Percentiles rank a stretch among this genome's conserved stretches.
Conservation (phyloP, 352 stramenopile genomes). For the Peronosclerospora sorghi region DNA sequence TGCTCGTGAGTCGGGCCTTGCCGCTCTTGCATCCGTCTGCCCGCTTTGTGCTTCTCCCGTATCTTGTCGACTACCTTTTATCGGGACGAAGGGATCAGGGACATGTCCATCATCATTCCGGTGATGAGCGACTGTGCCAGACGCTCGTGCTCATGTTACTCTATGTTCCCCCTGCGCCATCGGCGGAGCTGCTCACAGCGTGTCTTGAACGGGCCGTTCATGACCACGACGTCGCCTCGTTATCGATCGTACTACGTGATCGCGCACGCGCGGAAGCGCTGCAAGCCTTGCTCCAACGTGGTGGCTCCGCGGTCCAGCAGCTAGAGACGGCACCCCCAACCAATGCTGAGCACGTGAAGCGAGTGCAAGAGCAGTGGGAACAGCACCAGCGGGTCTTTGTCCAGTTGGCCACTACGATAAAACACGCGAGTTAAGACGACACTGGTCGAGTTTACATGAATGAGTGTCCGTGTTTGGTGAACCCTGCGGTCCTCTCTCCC, state of each 20-base stretch:
- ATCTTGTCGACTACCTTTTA: conserved; percentile 54
- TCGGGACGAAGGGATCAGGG: conserved; percentile 27
- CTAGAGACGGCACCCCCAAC: conserved; percentile 22
- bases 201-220: conserved; percentile 46
- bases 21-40: conserved; percentile 70
- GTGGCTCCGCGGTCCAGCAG: conserved; percentile 40
- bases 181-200: conserved; percentile 50
- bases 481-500: not conserved
- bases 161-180: conserved; percentile 64
- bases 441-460: not conserved
- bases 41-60: conserved; percentile 62
- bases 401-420: conserved; percentile 65
- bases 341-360: conserved; percentile 19
- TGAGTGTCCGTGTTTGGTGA: not conserved
- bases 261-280: conserved; percentile 55
- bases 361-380: conserved; percentile 53
- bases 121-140: conserved; percentile 59
- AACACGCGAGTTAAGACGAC: conserved; percentile 34
- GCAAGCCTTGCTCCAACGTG: conserved; percentile 65
- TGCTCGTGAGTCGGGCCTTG: conserved; percentile 62
- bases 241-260: conserved; percentile 67
- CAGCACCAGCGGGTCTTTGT: conserved; percentile 60
- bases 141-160: conserved; percentile 72
- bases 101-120: conserved; percentile 4
- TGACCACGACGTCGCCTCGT: conserved; percentile 44